Conservation (phyloP, 805 yeast genomes). For the Dipodascus geniculatus region DNA sequence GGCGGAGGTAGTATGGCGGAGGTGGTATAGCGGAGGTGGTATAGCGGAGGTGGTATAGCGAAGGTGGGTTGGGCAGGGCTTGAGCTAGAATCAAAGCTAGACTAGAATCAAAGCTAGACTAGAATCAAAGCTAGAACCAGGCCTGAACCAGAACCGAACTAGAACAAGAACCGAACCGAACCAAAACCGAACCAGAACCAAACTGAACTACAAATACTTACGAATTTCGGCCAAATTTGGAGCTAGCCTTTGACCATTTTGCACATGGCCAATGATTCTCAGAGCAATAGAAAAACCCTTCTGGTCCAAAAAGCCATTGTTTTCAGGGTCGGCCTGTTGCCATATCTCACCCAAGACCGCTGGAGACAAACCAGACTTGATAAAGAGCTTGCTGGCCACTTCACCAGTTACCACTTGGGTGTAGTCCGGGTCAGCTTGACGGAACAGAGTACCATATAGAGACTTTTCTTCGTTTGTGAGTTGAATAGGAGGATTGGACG, state of each 20-base stretch:
- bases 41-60: no score
- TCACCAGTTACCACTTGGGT: slow-evolving; percentile 83
- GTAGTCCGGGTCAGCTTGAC: slow-evolving; percentile 64
- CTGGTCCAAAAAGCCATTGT: slow-evolving; percentile 73
- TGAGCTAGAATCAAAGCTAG: no score
- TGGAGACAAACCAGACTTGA: slow-evolving; percentile 75
- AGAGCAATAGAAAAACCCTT: slow-evolving; percentile 75
- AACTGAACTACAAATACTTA: not conserved
- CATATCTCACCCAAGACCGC: slow-evolving; percentile 77
- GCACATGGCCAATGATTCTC: slow-evolving; percentile 82
- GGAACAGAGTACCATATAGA: slow-evolving; percentile 64
- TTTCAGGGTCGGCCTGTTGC: slow-evolving; percentile 86
- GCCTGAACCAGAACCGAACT: no score
- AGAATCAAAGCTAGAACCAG: not conserved
- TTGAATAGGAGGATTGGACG: slow-evolving; percentile 6
- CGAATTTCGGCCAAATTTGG: slow-evolving; percentile 35
- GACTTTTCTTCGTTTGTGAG: slow-evolving; percentile 68
- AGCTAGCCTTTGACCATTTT: slow-evolving; percentile 52
- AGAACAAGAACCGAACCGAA: no score
- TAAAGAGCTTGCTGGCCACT: slow-evolving; percentile 69
- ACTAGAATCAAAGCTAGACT: no score
- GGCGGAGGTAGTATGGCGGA: no score
- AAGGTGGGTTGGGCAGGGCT: no score
- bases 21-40: no score
- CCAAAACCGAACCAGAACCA: no score